Percentiles rank a stretch among this genome's conserved stretches.
Conservation (phyloP, 345 rosid genomes). For the Isatis tinctoria region DNA sequence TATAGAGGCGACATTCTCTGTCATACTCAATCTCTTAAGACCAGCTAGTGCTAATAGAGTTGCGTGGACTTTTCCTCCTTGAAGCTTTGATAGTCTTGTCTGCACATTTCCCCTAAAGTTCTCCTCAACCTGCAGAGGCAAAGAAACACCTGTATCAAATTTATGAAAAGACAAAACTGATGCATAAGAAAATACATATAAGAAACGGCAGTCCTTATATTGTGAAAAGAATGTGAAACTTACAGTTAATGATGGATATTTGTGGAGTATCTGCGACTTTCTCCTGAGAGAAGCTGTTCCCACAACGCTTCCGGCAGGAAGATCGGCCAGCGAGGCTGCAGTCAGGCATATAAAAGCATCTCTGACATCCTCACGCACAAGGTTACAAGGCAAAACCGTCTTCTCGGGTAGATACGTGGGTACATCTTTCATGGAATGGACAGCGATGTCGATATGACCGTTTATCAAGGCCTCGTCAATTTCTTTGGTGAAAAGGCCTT, state of each 20-base stretch:
- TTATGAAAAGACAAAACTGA: neutral
- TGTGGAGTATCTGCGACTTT: conserved; percentile 88
- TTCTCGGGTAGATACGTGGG: conserved; percentile 90
- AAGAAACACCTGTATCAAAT: neutral
- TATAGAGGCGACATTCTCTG: conserved; percentile 71
- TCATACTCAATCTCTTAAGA: conserved; percentile 85
- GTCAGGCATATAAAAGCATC: conserved; percentile 81
- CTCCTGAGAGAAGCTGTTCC: conserved; percentile 98
- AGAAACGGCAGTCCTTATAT: neutral
- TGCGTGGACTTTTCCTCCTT: conserved; percentile 81
- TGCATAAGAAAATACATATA: neutral
- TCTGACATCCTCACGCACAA: conserved; percentile 90
- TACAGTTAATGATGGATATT: conserved; percentile 76
- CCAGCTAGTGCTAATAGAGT: conserved; percentile 96
- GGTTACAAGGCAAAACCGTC: conserved; percentile 83
- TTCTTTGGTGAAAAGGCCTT: conserved; percentile 94
- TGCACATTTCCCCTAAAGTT: conserved; percentile 97
- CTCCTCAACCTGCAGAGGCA: conserved; percentile 61
- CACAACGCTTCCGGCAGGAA: conserved; percentile 78
- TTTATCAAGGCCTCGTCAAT: conserved; percentile 87
- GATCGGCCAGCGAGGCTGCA: conserved; percentile 67
- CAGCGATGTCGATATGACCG: conserved; percentile 92
- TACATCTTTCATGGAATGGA: conserved; percentile 98
- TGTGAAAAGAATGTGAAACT: conserved; percentile 7
- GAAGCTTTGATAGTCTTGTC: conserved; percentile 82